Conservation (phyloP, 495 filamentous ascomycete species). For the Trichoderma virens region DNA sequence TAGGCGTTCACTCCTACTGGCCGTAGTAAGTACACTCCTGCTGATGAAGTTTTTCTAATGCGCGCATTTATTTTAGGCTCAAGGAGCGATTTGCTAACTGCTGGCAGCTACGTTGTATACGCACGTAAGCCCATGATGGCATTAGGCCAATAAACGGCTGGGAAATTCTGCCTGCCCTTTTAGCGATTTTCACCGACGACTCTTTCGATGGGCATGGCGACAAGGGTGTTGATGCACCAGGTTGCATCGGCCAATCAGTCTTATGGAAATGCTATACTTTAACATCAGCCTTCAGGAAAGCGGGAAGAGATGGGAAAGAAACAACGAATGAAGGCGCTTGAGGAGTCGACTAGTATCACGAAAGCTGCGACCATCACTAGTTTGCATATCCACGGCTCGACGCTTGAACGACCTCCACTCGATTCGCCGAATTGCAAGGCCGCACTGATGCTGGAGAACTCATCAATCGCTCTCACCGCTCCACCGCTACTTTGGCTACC, state of each 20-base stretch:
- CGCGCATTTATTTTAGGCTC: neutral
- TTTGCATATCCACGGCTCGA: too few species aligned
- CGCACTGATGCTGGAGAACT: neutral
- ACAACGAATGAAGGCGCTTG: too few species aligned
- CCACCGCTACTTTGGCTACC: neutral
- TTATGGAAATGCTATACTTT: conserved; percentile 1
- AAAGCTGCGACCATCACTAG: too few species aligned
- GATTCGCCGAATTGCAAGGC: neutral
- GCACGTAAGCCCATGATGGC: conserved; percentile 20
- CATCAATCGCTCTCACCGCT: neutral
- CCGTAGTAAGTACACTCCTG: conserved; percentile 20
- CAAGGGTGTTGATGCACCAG: neutral
- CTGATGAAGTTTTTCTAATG: neutral
- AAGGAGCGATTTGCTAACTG: neutral
- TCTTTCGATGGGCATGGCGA: neutral
- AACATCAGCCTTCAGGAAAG: neutral
- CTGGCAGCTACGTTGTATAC: conserved; percentile 18
- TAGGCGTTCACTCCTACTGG: conserved; percentile 20
- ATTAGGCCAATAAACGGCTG: neutral
- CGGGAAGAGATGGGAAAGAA: too few species aligned
- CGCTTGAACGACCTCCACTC: too few species aligned
- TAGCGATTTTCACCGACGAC: neutral
- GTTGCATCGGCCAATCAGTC: neutral
- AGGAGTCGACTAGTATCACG: too few species aligned
- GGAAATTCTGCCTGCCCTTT: neutral